Evolutionary conservation across 768 basidiomycete species (phyloP), one percentile per base, ranked within the genome.

Genomic region (Pulveroboletus sp.): DNA sequence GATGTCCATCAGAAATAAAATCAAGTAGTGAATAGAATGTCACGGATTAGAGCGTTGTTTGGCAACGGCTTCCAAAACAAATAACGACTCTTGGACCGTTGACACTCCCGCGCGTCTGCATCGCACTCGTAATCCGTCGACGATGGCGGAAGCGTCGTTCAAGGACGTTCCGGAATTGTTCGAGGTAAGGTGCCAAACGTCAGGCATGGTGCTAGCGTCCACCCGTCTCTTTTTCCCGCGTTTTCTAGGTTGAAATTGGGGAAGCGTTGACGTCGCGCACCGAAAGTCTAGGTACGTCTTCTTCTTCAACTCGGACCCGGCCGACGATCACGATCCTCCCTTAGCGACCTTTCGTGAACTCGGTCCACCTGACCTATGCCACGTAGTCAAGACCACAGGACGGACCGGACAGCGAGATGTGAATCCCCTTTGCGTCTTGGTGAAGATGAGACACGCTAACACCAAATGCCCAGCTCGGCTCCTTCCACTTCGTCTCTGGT

Each of bases 401-500:
- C 78, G 82, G 51, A 76, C 82, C 41, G 91, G 88, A 1, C 82
- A 86, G 57, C 88, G 90, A 65, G 94, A 98, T 69, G 94, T 94
- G 54, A 59, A 87, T 77, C 6, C 42, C 26, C 33, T 1, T 21
- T 8, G 3, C 40, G 17, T 24, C 18, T 21, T 18, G 28, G 31
- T 9, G 26, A 10, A 27, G 39, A 40, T 7, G 27, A 7, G 3
- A 6, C 27, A 24, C 5, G 7, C 42, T 43, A 3, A 43, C 30
- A 8, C 30, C 42, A 31, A 8, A 14, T 14, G 3, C 24, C 15
- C 32, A 96, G 93, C 76, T 92, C 51, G 92, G 93, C 35, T 97
- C 95, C 32, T 98, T 97, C 67, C 96, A 99, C 71, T 97, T 91
- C 60, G 81, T 96, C 50, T 99, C 96, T 0, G 95, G 96, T n/a